Base-by-base conservation (phyloP, 1,284 basidiomycete species). In the Naganishia albida region DNA sequence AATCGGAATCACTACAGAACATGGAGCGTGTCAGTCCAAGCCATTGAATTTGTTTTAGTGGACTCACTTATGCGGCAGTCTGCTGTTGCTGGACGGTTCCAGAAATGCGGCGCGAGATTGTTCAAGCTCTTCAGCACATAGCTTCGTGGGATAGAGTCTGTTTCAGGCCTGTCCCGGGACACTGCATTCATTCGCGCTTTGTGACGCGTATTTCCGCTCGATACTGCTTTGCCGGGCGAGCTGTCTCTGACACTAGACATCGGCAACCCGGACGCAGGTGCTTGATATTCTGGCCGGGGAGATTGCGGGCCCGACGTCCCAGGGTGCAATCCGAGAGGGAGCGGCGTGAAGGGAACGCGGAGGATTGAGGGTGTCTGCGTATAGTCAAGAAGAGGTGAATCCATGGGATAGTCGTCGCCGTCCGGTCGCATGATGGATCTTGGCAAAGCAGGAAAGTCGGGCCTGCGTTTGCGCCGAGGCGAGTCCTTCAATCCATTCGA, bases 61-160 rank as follows among this genome's bases (percentile, higher is more conserved):
- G 2, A 74, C 78, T 72, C 64, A 78, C 77, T 67, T 23, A 80
- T 70, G n/a, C 71, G 68, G 49, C 73, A 72, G 66, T 80, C 77
- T 12, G 74, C 65, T 0, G 73, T 73, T 7, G 70, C 68, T 0
- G 74, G 71, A 30, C 72, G 68, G 38, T 70, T 72, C 75, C 77
- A 78, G 55, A 73, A 75, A 39, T 70, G 67, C 3, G 65, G 68
- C 10, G 78, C 78, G 10, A 73, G 50, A 39, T 72, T 68, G 44
- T 75, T 70, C 28, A 79, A 67, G 38, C 72, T 72, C 64, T 73
- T 69, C 46, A 77, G 54, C 10, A 77, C 72, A 57, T 74, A 78
- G 13, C 69, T 72, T 23, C 70, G 68, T 0, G 74, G 72, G 10
- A 75, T 72, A 16, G 46, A 30, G 7, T 60, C 56, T 12, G 56